A percentile compares a stretch with the other conserved stretches of the same genome.
phyloP scores from a whole-genome alignment of 139 green algal genomes.

The Chlorella sp. region DNA sequence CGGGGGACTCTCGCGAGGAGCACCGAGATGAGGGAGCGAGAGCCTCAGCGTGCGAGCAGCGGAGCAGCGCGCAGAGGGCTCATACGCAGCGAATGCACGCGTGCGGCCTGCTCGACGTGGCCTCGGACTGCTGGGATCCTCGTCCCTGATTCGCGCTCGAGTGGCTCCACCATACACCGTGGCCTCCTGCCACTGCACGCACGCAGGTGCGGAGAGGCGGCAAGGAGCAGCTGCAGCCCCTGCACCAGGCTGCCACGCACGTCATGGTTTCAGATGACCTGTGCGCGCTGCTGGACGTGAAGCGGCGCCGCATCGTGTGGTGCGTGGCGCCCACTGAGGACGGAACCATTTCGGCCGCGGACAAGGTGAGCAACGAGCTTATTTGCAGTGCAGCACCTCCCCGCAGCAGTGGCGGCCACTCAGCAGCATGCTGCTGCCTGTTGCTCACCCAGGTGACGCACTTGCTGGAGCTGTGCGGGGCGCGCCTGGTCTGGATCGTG shows the following conservation, averaged over 20 bases:
- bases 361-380: background rate
- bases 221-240: no score
- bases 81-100: no score
- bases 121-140: no score
- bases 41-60: no score
- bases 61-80: no score
- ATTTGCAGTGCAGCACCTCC: background rate
- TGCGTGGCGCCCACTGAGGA: background rate
- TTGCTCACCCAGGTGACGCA: background rate
- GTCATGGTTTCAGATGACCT: background rate
- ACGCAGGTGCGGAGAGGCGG: no score
- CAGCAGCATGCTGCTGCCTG: background rate
- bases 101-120: no score
- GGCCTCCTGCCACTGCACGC: no score
- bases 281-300: background rate
- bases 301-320: background rate
- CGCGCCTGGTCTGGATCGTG: background rate
- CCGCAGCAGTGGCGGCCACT: background rate
- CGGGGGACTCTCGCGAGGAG: no score
- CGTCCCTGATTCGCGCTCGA: no score
- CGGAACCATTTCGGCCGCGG: background rate
- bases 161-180: no score
- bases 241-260: background rate
- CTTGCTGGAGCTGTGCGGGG: background rate
- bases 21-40: no score